Conservation (phyloP, 2,329 filamentous ascomycete species). For the Metarhizium anisopliae region DNA sequence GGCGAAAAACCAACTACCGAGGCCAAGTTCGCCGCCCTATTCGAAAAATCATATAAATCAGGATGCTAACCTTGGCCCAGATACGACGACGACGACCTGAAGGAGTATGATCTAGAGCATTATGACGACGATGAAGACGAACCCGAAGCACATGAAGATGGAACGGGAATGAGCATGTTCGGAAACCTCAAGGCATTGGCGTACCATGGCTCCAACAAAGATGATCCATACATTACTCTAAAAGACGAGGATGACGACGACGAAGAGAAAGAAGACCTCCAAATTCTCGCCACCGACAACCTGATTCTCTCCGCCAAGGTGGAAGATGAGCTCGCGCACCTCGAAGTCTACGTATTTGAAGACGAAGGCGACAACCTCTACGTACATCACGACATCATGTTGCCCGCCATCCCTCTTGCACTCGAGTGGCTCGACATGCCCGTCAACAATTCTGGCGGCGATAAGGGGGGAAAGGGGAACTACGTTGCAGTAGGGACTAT, state of each 20-base stretch:
- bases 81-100: constrained; percentile 74
- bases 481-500: constrained; percentile 94
- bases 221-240: constrained; percentile 94
- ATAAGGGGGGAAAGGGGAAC: constrained; percentile 65
- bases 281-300: constrained; percentile 89
- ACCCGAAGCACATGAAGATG: constrained; percentile 31
- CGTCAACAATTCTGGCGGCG: constrained; percentile 60
- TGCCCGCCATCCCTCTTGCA: constrained; percentile 90
- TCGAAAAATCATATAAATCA: not conserved
- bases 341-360: constrained; percentile 97
- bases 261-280: constrained; percentile 86
- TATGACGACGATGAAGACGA: constrained; percentile 77
- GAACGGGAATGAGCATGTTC: constrained; percentile 81
- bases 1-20: constrained; percentile 1
- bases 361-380: constrained; percentile 93
- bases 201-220: constrained; percentile 89
- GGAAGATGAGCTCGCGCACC: constrained; percentile 91
- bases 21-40: constrained; percentile 4
- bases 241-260: constrained; percentile 67
- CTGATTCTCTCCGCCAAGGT: constrained; percentile 86
- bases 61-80: constrained; percentile 22
- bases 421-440: constrained; percentile 92
- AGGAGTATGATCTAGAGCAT: constrained; percentile 92
- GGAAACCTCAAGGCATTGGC: constrained; percentile 88
- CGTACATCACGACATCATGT: constrained; percentile 98